phyloP scores from a whole-genome alignment of 768 basidiomycete species.

The Mycena galopus region DNA sequence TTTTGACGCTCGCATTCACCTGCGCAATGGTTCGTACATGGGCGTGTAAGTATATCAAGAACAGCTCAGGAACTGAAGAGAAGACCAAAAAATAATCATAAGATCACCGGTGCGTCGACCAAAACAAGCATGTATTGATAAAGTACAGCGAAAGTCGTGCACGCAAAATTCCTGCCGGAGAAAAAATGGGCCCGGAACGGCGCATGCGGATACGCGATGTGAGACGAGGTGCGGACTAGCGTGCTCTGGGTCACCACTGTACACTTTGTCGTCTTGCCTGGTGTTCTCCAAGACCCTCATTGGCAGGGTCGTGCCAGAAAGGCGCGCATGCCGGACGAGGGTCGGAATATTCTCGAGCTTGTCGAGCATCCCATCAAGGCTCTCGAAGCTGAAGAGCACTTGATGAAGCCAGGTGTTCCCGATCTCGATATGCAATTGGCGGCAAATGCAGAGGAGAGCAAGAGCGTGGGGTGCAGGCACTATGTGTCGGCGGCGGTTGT shows the following conservation, averaged over 20 bases:
- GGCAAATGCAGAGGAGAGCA: constrained; percentile 13
- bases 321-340: constrained; percentile 14
- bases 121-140: no score
- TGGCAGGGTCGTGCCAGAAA: constrained; percentile 5
- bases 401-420: constrained; percentile 12
- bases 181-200: no score
- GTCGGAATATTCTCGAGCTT: constrained; percentile 14
- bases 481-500: neutral
- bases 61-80: no score
- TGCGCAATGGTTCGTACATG: no score
- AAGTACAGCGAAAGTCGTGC: no score
- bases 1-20: no score
- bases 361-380: constrained; percentile 9
- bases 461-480: neutral
- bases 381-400: constrained; percentile 11
- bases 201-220: no score
- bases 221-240: no score
- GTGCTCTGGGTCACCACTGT: constrained; percentile 11
- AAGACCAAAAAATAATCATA: no score
- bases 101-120: no score
- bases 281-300: neutral
- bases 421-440: neutral
- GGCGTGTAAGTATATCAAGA: no score
- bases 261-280: constrained; percentile 7
- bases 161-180: no score